Evolutionary conservation across 352 stramenopile genomes (phyloP).

Genomic region (Pythium myriotylum): DNA sequence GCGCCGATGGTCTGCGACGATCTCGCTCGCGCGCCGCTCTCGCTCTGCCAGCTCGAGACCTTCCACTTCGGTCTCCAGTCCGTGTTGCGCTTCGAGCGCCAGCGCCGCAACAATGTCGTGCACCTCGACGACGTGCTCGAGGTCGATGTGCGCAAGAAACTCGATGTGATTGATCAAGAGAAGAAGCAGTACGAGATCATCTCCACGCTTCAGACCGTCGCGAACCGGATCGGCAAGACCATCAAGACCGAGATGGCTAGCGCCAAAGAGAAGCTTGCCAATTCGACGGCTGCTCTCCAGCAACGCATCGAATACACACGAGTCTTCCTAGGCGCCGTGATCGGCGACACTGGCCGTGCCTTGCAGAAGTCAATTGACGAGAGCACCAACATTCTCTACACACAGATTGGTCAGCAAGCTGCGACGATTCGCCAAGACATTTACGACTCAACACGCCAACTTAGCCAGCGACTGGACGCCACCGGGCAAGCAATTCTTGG

Average conservation of each 20-base stretch:
- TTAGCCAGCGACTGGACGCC: constrained; percentile 3
- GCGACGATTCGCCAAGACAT: constrained; percentile 9
- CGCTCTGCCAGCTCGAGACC: constrained; percentile 1
- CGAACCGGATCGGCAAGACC: constrained; percentile 16
- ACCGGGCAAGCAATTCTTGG: not conserved
- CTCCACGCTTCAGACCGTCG: constrained; percentile 2
- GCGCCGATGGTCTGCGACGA: constrained; percentile 6
- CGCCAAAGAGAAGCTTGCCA: no score
- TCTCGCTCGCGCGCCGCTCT: not conserved
- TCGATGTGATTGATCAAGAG: constrained; percentile 14
- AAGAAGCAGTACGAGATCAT: constrained; percentile 18
- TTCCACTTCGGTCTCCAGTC: constrained; percentile 1
- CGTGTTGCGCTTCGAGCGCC: constrained; percentile 4
- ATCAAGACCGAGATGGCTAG: constrained; percentile 8
- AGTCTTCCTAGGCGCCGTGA: not conserved
- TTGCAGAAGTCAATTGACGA: constrained; percentile 9
- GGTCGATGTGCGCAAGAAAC: constrained; percentile 15
- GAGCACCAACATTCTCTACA: constrained; percentile 5
- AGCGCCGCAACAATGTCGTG: not conserved
- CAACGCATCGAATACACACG: constrained; percentile 2
- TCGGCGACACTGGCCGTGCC: not conserved
- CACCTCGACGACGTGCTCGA: constrained; percentile 4
- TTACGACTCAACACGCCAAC: constrained; percentile 1
- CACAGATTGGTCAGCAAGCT: constrained; percentile 2
- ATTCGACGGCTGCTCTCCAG: no score